phyloP scores from a whole-genome alignment of 176 grass and related monocot species.

The Calamus simplicifolius region DNA sequence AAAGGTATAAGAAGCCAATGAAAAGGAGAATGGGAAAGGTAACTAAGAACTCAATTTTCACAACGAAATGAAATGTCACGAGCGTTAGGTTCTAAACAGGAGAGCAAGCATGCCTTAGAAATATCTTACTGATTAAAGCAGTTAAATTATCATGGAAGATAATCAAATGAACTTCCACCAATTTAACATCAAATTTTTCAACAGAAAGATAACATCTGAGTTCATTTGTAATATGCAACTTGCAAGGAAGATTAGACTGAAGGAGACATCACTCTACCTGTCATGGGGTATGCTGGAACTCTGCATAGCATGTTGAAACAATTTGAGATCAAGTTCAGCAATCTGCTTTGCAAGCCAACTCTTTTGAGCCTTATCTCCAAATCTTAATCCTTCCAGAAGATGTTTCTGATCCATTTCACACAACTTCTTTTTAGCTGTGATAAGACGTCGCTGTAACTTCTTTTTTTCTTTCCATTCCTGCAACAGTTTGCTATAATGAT shows the following conservation, averaged over 20 bases:
- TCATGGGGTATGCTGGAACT: constrained; percentile 40
- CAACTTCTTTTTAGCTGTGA: constrained; percentile 69
- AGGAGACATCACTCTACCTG: constrained; percentile 28
- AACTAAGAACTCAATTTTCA: no score
- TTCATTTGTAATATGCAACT: no score
- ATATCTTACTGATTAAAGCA: no score
- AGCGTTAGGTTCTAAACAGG: no score
- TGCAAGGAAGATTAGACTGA: not conserved
- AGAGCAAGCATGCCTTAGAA: no score
- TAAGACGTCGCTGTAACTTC: constrained; percentile 51
- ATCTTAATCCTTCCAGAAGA: constrained; percentile 68
- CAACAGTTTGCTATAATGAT: constrained; percentile 3
- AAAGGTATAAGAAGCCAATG: no score
- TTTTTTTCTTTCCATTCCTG: constrained; percentile 96
- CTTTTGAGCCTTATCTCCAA: constrained; percentile 64
- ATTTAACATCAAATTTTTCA: no score
- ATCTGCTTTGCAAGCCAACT: constrained; percentile 71
- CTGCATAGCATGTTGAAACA: constrained; percentile 71
- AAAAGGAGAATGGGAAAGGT: no score
- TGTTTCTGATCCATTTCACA: constrained; percentile 69
- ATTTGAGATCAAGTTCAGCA: constrained; percentile 58
- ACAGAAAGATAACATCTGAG: no score
- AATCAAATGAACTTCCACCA: no score
- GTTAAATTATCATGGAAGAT: no score
- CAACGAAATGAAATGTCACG: no score